Evolutionary conservation across 176 grass and related monocot species (phyloP).

Genomic region (Melocanna baccifera): DNA sequence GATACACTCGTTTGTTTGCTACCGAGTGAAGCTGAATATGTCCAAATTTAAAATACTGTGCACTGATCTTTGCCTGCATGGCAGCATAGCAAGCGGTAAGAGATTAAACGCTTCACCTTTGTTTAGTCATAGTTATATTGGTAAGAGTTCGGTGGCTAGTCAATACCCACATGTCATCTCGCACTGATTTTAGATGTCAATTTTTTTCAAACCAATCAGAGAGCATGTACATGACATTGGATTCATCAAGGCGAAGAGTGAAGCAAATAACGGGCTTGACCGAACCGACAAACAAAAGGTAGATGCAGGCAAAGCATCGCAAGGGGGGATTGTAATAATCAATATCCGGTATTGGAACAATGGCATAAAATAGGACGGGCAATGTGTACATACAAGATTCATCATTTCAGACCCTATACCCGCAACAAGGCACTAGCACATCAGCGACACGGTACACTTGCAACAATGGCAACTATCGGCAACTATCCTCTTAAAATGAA

Average conservation of each 20-base stretch:
- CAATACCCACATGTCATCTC: not conserved
- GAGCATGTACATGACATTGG: too few relatives aligned
- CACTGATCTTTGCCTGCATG: not conserved
- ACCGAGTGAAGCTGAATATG: too few relatives aligned
- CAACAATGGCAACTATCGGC: not conserved
- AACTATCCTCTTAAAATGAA: conserved; percentile 31
- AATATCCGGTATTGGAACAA: conserved; percentile 12
- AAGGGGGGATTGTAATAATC: not conserved
- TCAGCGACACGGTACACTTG: not conserved
- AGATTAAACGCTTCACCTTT: not conserved
- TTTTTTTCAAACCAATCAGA: not conserved
- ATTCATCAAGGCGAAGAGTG: not conserved
- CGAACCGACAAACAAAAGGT: not conserved
- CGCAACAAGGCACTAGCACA: conserved; percentile 16
- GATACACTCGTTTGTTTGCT: too few relatives aligned
- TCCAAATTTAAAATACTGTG: not conserved
- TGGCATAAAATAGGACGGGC: not conserved
- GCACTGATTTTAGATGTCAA: not conserved
- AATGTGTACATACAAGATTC: conserved; percentile 42
- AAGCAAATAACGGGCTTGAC: not conserved
- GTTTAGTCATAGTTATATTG: not conserved
- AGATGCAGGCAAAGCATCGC: not conserved
- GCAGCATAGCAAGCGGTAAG: not conserved
- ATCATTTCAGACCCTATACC: conserved; percentile 20
- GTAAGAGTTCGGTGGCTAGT: not conserved